phyloP scores from a whole-genome alignment of 768 basidiomycete species.

The Xerocomellus dryophilus region DNA sequence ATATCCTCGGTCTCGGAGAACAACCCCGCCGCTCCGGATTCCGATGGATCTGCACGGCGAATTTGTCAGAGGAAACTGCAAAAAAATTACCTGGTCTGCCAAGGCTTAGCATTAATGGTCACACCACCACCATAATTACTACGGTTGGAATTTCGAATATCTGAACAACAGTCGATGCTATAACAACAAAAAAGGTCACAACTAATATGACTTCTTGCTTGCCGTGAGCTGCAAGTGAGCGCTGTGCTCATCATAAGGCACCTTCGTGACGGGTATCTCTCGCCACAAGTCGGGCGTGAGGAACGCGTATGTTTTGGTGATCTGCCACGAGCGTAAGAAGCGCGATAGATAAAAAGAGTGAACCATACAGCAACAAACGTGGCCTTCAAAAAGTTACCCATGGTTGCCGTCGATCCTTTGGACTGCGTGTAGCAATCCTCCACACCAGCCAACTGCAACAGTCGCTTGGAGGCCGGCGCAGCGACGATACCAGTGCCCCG shows the following conservation, averaged over 20 bases:
- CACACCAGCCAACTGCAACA: constrained; percentile 96
- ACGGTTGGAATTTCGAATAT: constrained; percentile 1
- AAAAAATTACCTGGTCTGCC: not conserved
- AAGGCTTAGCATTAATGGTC: not conserved
- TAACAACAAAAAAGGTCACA: not conserved
- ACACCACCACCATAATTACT: not conserved
- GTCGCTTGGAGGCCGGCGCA: constrained; percentile 94
- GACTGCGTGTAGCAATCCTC: constrained; percentile 98
- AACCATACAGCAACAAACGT: constrained; percentile 83
- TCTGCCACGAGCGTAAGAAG: constrained; percentile 42
- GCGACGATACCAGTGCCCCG: constrained; percentile 99
- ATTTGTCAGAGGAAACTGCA: not conserved
- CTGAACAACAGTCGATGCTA: not conserved
- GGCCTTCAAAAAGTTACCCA: constrained; percentile 99
- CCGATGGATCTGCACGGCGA: not conserved
- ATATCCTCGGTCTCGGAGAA: constrained; percentile 14
- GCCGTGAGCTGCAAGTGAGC: constrained; percentile 83
- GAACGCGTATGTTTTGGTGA: constrained; percentile 98
- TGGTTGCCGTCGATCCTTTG: constrained; percentile 97
- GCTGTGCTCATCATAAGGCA: constrained; percentile 94
- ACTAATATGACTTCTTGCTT: constrained; percentile 70
- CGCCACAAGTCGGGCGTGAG: constrained; percentile 98
- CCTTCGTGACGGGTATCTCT: constrained; percentile 85
- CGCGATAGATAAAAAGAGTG: not conserved
- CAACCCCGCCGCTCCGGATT: constrained; percentile 9